phyloP scores from a whole-genome alignment of 192 early-diverging fungal species.

The Podila clonocystis region DNA sequence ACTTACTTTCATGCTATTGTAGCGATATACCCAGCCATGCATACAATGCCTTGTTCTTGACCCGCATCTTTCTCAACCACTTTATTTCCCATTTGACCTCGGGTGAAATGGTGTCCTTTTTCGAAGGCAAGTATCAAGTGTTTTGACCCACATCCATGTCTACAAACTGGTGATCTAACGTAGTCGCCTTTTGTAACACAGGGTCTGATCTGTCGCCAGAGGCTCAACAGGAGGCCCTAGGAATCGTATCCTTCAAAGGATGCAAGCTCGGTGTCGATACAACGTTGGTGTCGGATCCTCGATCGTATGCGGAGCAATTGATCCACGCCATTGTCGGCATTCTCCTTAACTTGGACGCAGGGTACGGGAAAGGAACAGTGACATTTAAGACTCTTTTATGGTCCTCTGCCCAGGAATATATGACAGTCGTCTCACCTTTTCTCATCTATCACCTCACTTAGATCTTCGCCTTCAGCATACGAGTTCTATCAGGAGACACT shows the following conservation, averaged over 20 bases:
- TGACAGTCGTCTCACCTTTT: not conserved
- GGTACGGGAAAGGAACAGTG: slow-evolving; percentile 45
- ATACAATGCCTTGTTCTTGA: slow-evolving; percentile 74
- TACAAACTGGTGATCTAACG: not conserved
- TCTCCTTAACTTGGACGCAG: slow-evolving; percentile 64
- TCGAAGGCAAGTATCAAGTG: slow-evolving; percentile 62
- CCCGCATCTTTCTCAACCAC: slow-evolving; percentile 73
- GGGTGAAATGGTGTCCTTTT: slow-evolving; percentile 63
- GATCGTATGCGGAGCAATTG: slow-evolving; percentile 66
- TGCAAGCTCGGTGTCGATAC: slow-evolving; percentile 56
- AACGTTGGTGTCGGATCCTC: slow-evolving; percentile 50
- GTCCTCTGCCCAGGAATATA: not conserved
- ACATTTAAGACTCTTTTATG: not conserved
- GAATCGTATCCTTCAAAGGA: slow-evolving; percentile 50
- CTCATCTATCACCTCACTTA: slow-evolving; percentile 10
- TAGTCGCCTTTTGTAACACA: slow-evolving; percentile 10
- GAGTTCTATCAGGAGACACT: slow-evolving; percentile 76
- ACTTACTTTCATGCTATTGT: not conserved
- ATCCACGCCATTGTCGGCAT: slow-evolving; percentile 62
- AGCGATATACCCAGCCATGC: slow-evolving; percentile 69
- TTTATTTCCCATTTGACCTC: slow-evolving; percentile 67
- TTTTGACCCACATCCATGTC: not conserved
- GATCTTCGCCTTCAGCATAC: slow-evolving; percentile 60
- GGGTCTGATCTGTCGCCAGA: slow-evolving; percentile 27
- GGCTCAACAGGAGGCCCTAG: slow-evolving; percentile 47